These are phyloP conservation scores for Acanthamoeba rhysodes DNA, from an alignment of 208 protist genomes.

Conservation along the genomic window DNA sequence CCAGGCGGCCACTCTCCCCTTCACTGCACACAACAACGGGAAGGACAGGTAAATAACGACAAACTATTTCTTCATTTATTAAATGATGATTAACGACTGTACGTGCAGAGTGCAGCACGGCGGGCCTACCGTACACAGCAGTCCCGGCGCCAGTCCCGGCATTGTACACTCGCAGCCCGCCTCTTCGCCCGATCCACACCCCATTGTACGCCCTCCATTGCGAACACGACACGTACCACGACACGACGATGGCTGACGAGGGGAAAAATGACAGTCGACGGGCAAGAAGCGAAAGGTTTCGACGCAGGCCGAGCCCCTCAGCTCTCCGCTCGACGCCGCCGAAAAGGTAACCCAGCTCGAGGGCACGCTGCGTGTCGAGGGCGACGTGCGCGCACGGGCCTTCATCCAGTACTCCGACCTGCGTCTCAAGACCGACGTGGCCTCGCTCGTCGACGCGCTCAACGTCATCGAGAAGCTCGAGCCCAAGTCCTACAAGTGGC, in stretches of 20 bases:
- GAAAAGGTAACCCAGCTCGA: conserved; percentile 19
- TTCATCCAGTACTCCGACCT: conserved; percentile 76
- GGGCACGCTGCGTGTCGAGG: conserved; percentile 66
- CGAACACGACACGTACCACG: neutral
- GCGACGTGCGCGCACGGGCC: conserved; percentile 47
- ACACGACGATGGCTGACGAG: too few species aligned
- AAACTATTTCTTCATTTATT: too few species aligned
- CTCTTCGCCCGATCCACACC: neutral
- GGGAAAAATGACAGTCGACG: neutral
- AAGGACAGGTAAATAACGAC: conserved; percentile 36
- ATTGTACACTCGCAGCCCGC: neutral
- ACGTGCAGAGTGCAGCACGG: conserved; percentile 3
- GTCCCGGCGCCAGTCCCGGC: neutral
- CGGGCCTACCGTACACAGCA: neutral
- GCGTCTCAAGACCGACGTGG: conserved; percentile 65
- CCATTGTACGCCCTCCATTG: neutral
- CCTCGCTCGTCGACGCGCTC: conserved; percentile 51
- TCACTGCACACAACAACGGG: conserved; percentile 21
- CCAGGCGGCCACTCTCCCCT: neutral
- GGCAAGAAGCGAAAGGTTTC: conserved; percentile 26
- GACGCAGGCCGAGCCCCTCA: neutral
- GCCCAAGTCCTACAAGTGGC: conserved; percentile 69
- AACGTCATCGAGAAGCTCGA: conserved; percentile 68
- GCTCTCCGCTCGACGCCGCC: neutral
- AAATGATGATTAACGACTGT: too few species aligned